phyloP scores from a whole-genome alignment of 306 rosid species.

The Urtica urens region DNA sequence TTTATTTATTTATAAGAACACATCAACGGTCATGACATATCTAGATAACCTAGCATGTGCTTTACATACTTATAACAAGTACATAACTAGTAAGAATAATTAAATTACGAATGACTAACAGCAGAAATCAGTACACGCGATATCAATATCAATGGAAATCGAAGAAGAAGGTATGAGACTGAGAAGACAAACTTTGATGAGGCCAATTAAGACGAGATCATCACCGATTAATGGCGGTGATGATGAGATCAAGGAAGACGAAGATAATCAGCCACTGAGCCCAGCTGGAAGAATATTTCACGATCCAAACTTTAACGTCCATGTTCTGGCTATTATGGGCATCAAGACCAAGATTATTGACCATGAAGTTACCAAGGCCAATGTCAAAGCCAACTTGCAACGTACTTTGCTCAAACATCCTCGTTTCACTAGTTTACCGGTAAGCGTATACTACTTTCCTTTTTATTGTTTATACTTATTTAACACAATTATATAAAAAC shows the following conservation, averaged over 20 bases:
- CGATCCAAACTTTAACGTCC: constrained; percentile 25
- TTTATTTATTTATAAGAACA: too few species aligned
- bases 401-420: constrained; percentile 27
- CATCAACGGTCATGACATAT: too few species aligned
- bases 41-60: too few species aligned
- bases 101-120: too few species aligned
- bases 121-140: too few species aligned
- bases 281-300: constrained; percentile 25
- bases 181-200: constrained; percentile 11
- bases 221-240: not conserved
- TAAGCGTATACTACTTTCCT: too few species aligned
- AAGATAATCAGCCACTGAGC: constrained; percentile 23
- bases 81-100: too few species aligned
- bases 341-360: constrained; percentile 9
- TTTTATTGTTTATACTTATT: too few species aligned
- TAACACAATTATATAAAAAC: too few species aligned
- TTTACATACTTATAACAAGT: too few species aligned
- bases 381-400: constrained; percentile 12
- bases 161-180: constrained; percentile 7
- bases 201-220: constrained; percentile 13
- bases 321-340: constrained; percentile 26
- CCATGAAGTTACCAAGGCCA: constrained; percentile 7
- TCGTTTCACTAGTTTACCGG: constrained; percentile 31
- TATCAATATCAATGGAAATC: not conserved
- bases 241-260: constrained; percentile 1